These are phyloP conservation scores for Ophiocordyceps camponoti-rufipedis DNA, from an alignment of 2,329 filamentous ascomycete species.

Conservation along the genomic window DNA sequence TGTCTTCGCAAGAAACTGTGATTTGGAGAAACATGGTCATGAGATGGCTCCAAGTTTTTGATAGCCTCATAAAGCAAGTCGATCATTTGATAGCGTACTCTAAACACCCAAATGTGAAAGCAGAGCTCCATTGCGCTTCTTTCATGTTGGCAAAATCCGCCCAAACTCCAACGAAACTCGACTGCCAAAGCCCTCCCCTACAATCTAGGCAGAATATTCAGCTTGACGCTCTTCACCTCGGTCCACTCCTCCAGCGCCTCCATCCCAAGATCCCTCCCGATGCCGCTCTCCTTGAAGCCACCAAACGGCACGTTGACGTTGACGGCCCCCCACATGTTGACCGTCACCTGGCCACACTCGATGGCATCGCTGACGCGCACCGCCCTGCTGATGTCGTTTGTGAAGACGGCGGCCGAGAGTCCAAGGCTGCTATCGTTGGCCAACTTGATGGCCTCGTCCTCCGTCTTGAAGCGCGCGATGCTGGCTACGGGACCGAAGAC, in stretches of 20 bases:
- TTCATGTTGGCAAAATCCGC: too few species aligned
- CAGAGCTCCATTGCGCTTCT: too few species aligned
- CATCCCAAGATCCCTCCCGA: conserved; percentile 13
- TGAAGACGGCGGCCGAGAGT: conserved; percentile 12
- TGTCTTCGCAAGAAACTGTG: too few species aligned
- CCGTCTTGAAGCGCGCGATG: conserved; percentile 21
- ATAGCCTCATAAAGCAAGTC: too few species aligned
- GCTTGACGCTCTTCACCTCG: conserved; percentile 11
- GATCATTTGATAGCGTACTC: too few species aligned
- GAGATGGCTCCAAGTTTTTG: too few species aligned
- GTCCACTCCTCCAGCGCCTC: conserved; percentile 14
- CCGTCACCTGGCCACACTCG: conserved; percentile 49
- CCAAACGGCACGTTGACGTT: conserved; percentile 14
- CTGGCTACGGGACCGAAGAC: conserved; percentile 22
- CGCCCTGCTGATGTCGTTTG: conserved; percentile 11
- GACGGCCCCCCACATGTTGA: conserved; percentile 23
- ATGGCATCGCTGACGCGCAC: conserved; percentile 28
- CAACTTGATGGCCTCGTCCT: conserved; percentile 28
- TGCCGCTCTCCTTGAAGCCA: conserved; percentile 15
- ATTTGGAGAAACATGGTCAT: too few species aligned
- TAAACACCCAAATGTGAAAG: too few species aligned
- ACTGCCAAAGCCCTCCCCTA: background rate
- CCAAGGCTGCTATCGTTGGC: conserved; percentile 30
- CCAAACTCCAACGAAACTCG: too few species aligned
- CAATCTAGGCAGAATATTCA: background rate